Evolutionary conservation across 805 yeast species (phyloP).

Genomic region (Lipomyces chichibuensis): DNA sequence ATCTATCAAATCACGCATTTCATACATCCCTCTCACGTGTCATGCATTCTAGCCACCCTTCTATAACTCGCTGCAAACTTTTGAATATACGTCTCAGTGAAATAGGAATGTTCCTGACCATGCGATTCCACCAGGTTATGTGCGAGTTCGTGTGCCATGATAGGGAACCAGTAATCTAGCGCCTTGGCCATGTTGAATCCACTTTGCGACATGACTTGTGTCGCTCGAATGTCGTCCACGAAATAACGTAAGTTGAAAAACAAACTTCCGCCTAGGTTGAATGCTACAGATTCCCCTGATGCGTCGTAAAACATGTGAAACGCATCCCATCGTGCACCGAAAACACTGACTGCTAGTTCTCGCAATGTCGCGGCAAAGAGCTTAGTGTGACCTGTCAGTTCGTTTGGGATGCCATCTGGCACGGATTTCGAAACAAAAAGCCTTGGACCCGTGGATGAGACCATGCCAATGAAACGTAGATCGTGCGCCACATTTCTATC

Average conservation of each 20-base stretch:
- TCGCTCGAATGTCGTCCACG: conserved; percentile 22
- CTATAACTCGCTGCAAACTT: conserved; percentile 34
- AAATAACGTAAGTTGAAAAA: conserved; percentile 46
- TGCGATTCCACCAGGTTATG: conserved; percentile 46
- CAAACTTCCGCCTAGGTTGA: conserved; percentile 45
- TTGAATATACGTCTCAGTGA: conserved; percentile 43
- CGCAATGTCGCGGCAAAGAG: conserved; percentile 23
- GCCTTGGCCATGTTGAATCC: conserved; percentile 27
- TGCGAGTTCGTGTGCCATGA: conserved; percentile 49
- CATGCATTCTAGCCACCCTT: conserved; percentile 7
- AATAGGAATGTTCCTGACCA: conserved; percentile 45
- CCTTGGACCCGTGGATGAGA: conserved; percentile 22
- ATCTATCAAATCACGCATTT: background rate
- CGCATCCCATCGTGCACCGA: conserved; percentile 35
- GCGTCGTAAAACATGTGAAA: conserved; percentile 42
- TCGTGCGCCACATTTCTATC: conserved; percentile 32
- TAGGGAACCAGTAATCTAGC: conserved; percentile 46
- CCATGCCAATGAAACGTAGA: conserved; percentile 19
- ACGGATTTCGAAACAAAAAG: conserved; percentile 20
- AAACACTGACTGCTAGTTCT: conserved; percentile 34
- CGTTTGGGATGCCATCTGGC: conserved; percentile 19
- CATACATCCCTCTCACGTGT: background rate
- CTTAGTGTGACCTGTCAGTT: conserved; percentile 17
- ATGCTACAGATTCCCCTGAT: conserved; percentile 43
- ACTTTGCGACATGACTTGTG: conserved; percentile 12